Base-by-base conservation (phyloP, 441 rosid genomes). In the Adansonia rubrostipa region DNA sequence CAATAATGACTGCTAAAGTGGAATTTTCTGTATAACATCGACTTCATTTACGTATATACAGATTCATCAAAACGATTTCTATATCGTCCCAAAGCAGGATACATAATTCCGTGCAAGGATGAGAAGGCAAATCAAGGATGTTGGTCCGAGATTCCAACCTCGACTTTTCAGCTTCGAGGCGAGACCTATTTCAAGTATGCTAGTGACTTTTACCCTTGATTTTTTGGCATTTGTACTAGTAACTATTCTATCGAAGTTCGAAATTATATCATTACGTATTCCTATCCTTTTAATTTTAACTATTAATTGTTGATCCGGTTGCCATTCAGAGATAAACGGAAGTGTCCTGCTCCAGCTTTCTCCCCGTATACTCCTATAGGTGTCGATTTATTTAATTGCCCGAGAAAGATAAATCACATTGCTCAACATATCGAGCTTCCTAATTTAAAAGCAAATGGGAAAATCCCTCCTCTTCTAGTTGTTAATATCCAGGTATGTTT, bases 351-450 rank as follows among this genome's bases (percentile, higher is more conserved):
- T 80, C 87, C 96, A 48, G 84, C 84, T 78, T 80, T 71, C 75
- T 77, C 87, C 78, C 92, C 98, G 0, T 96, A 89, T 64, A 80
- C 83, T 72, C 94, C 99, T 2, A 83, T 93, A 17, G 98, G 97
- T 13, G 95, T 92, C 45, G 98, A 93, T 71, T 75, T 96, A 77
- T 93, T 93, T 79, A 61, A 86, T 48, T 96, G 95, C 87, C 92
- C 87, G 0, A 88, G 81, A 82, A 96, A 96, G 89, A 86, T 93
- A 81, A 90, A 90, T 86, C 99, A 96, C 85, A 92, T 96, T 24
- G 97, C 95, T 0, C 95, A 91, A 78, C 91, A 89, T 80, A 88
- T 96, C 9, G 98, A 93, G 79, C 97, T 93, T 86, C 98, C 98
- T 45, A 83, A 87, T 71, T 71, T 89, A 51, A 90, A 88, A 80